Evolutionary conservation across 352 stramenopile species (phyloP), one percentile per base, ranked within the genome.

Genomic region (Phytophthora quininea): DNA sequence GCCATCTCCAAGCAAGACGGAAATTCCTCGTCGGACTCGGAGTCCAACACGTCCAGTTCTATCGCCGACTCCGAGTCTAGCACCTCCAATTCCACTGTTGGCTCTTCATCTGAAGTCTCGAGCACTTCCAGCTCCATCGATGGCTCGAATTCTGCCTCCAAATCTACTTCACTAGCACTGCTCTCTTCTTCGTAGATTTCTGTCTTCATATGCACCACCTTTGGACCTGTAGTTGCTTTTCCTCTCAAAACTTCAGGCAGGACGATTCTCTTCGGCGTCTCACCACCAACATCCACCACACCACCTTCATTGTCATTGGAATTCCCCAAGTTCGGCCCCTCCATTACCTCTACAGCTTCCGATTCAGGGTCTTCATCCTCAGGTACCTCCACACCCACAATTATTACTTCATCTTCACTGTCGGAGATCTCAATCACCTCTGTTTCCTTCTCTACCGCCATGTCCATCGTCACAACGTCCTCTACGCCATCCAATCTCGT

Each of bases 21-120:
- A 37, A 76, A 66, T 11, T 71, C 55, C 5, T 60, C 48, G 40
- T 76, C 62, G 6, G 57, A 33, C 11, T 80, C 69, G 0, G 65
- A 64, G 31, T 80, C 72, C 0, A 66, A 42, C 37, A 77, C 58
- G 29, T 75, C 54, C 11, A 80, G 24, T 24, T 77, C 58, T 2
- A 75, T 32, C 11, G 60, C 49, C 11, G 40, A 49, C 31, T 73
- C 56, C 31, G 42, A 29, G 32, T 72, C 61, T 3, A 50, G 49
- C 9, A 58, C 47, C 24, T 69, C 51, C 7, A 60, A 5, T 49
- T 69, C 53, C 11, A 33, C 15, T 12, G 53, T 53, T 37, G 58
- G 24, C 32, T 69, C 59, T 7, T 73, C 48, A 6, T 40, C 42
- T 4, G 69, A 62, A 32, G 58, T 61, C 4, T 76, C 51, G 1